phyloP scores from a whole-genome alignment of 1,284 basidiomycete genomes.

The Schizopora paradoxa region DNA sequence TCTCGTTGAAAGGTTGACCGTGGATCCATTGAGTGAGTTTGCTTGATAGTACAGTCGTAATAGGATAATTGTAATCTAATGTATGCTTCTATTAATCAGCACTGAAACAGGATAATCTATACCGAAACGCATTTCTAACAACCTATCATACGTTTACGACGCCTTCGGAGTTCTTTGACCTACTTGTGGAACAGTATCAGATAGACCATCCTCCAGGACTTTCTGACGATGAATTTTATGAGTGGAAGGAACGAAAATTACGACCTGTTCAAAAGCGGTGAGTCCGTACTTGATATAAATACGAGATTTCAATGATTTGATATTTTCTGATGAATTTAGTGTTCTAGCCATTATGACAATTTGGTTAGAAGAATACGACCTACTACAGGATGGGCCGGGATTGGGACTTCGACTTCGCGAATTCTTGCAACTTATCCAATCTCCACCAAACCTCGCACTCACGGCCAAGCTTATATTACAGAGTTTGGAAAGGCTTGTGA shows the following conservation, averaged over 20 bases:
- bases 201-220: constrained; percentile 50
- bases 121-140: constrained; percentile 65
- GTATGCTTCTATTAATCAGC: constrained; percentile 31
- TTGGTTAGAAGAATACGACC: constrained; percentile 56
- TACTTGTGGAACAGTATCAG: constrained; percentile 60
- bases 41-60: neutral
- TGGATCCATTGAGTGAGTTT: constrained; percentile 48
- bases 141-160: constrained; percentile 78
- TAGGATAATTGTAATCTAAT: neutral
- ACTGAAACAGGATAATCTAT: constrained; percentile 42
- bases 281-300: constrained; percentile 5
- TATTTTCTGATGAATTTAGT: constrained; percentile 8
- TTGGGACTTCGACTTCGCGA: constrained; percentile 50
- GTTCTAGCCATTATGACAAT: constrained; percentile 51
- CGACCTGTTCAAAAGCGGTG: constrained; percentile 47
- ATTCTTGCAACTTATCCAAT: constrained; percentile 45
- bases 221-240: constrained; percentile 44
- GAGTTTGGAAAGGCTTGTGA: constrained; percentile 50
- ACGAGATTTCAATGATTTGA: neutral
- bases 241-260: constrained; percentile 63
- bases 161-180: constrained; percentile 60
- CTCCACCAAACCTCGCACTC: constrained; percentile 38
- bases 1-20: constrained; percentile 64
- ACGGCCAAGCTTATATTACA: constrained; percentile 47
- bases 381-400: constrained; percentile 59